Percentiles rank a stretch among this genome's conserved stretches.
phyloP scores from a whole-genome alignment of 2,329 filamentous ascomycete genomes.

The Boeremia lycopersici region DNA sequence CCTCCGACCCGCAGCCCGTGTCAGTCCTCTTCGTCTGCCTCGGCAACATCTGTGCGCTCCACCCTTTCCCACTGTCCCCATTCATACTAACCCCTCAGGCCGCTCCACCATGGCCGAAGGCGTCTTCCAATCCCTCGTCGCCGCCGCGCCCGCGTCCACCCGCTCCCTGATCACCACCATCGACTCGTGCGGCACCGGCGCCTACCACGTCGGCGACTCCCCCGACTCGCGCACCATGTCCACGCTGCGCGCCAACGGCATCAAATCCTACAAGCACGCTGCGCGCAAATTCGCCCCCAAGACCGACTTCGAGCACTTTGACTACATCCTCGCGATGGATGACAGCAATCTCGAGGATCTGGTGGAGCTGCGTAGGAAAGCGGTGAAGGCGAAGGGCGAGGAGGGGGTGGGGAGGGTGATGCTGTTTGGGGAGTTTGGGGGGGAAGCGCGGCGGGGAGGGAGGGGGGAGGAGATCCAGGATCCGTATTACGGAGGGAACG shows the following conservation, averaged over 20 bases:
- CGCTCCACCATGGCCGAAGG: constrained; percentile 95
- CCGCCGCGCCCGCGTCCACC: constrained; percentile 57
- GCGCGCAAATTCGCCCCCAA: constrained; percentile 72
- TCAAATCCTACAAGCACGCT: constrained; percentile 75
- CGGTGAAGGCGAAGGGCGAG: constrained; percentile 52
- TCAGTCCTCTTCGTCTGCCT: constrained; percentile 94
- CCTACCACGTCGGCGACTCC: constrained; percentile 77
- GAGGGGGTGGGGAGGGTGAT: constrained; percentile 63
- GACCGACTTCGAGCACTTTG: constrained; percentile 81
- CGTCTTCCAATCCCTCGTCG: constrained; percentile 75
- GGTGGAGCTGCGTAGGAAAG: constrained; percentile 61
- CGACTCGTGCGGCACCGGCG: constrained; percentile 89
- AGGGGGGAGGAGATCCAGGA: constrained; percentile 75
- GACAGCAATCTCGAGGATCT: constrained; percentile 77
- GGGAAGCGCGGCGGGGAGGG: constrained; percentile 50
- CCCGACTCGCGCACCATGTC: constrained; percentile 85
- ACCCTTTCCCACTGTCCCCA: too few species aligned
- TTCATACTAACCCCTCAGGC: constrained; percentile 54
- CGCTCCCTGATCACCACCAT: constrained; percentile 67
- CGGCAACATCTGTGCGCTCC: constrained; percentile 98
- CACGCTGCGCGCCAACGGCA: constrained; percentile 75
- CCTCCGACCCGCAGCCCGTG: constrained; percentile 46
- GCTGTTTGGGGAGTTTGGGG: constrained; percentile 85
- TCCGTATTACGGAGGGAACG: constrained; percentile 87
- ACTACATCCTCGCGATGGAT: constrained; percentile 97